Conservation (phyloP, 305 asterid species). For the Fraxinus paxiana region DNA sequence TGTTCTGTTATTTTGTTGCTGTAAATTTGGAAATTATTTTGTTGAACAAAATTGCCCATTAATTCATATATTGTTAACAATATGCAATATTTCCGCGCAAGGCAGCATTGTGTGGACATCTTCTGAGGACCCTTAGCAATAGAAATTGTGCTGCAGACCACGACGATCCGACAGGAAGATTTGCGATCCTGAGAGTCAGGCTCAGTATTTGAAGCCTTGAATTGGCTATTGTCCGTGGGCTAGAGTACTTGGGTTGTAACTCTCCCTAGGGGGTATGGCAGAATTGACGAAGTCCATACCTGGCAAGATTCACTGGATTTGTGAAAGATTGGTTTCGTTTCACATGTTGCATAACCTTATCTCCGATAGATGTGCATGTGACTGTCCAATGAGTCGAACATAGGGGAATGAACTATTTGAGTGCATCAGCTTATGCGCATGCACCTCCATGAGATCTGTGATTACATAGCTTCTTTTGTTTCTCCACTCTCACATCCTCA, state of each 20-base stretch:
- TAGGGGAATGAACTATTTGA: not conserved
- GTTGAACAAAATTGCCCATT: slow-evolving; percentile 5
- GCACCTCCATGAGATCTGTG: not conserved
- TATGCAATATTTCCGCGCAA: not conserved
- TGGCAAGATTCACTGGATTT: too few species aligned
- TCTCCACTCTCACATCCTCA: not conserved
- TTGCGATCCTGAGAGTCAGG: not conserved
- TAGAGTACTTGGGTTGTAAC: not conserved
- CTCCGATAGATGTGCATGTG: not conserved
- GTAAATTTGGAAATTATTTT: slow-evolving; percentile 24
- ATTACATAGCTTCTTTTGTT: not conserved
- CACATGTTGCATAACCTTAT: not conserved
- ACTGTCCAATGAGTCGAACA: not conserved
- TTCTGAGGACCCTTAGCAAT: not conserved
- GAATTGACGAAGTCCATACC: not conserved
- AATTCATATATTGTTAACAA: not conserved
- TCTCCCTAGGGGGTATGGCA: not conserved
- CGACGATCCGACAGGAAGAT: not conserved
- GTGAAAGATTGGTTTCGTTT: not conserved
- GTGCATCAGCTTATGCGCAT: not conserved
- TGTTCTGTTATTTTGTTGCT: slow-evolving; percentile 4
- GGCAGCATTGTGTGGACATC: not conserved
- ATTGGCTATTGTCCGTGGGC: not conserved
- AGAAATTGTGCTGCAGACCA: not conserved
- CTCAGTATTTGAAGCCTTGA: not conserved